phyloP scores from a whole-genome alignment of 2,329 filamentous ascomycete species.

The Colletotrichum somersetense region DNA sequence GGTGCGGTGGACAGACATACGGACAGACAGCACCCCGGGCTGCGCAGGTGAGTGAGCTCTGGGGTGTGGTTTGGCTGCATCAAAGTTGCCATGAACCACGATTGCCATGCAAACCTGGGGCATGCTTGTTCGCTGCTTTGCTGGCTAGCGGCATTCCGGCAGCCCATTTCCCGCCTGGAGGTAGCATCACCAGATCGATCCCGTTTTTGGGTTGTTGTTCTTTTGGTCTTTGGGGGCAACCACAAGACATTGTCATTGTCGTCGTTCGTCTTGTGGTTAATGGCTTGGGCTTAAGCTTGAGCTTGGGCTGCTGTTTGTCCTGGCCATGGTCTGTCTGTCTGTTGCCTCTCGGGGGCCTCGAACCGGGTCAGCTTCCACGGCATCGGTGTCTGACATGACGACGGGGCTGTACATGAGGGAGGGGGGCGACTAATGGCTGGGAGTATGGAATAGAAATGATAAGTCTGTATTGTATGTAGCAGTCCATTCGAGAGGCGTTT shows the following conservation, averaged over 20 bases:
- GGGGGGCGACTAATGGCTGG: constrained; percentile 7
- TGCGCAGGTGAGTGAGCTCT: constrained; percentile 36
- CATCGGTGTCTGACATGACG: constrained; percentile 38
- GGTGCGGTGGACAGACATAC: constrained; percentile 34
- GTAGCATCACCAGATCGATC: constrained; percentile 12
- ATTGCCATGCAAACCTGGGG: constrained; percentile 48
- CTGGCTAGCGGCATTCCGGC: constrained; percentile 37
- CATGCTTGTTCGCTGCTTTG: constrained; percentile 39
- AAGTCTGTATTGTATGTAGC: background rate
- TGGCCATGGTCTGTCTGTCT: constrained; percentile 16
- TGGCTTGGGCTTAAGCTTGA: constrained; percentile 22
- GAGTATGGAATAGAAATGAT: constrained; percentile 1
- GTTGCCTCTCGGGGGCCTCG: constrained; percentile 28
- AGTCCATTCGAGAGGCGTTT: constrained; percentile 1
- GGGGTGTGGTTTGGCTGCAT: constrained; percentile 46
- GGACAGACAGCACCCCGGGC: constrained; percentile 18
- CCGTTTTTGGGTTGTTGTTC: constrained; percentile 1
- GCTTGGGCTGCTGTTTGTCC: constrained; percentile 4
- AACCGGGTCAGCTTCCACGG: constrained; percentile 21
- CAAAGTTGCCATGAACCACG: constrained; percentile 57
- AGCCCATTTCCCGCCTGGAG: constrained; percentile 19
- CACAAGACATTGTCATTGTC: constrained; percentile 24
- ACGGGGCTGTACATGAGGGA: constrained; percentile 19
- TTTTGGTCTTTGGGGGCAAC: constrained; percentile 1
- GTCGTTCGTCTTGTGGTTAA: constrained; percentile 2